Evolutionary conservation across 768 basidiomycete genomes (phyloP).

Genomic region (Amanita rimosa): DNA sequence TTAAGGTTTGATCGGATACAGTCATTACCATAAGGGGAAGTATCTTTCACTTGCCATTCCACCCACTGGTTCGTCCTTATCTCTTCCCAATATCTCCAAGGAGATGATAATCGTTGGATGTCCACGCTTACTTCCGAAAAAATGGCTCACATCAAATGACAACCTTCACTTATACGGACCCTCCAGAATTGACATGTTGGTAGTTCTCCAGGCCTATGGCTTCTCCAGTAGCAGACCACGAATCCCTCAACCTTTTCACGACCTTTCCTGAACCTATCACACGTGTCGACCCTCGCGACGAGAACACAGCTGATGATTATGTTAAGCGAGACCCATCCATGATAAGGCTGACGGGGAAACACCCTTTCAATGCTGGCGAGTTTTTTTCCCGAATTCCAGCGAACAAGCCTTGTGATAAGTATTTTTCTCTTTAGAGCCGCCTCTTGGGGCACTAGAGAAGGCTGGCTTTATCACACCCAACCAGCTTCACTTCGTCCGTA

Average conservation of each 20-base stretch:
- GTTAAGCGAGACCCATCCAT: slow-evolving; percentile 23
- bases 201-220: background rate
- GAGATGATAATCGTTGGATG: too few species aligned
- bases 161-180: background rate
- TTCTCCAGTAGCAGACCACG: background rate
- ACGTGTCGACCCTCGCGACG: slow-evolving; percentile 2
- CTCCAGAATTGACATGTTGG: background rate
- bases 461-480: slow-evolving; percentile 44
- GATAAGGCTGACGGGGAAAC: slow-evolving; percentile 44
- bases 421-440: background rate
- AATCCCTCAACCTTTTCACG: background rate
- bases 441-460: background rate
- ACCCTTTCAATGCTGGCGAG: slow-evolving; percentile 52
- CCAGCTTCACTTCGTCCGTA: slow-evolving; percentile 47
- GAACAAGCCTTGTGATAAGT: slow-evolving; percentile 20
- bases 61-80: too few species aligned
- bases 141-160: too few species aligned
- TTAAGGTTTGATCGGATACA: background rate
- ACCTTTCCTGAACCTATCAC: background rate
- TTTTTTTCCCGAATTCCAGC: slow-evolving; percentile 21
- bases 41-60: too few species aligned
- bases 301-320: slow-evolving; percentile 16
- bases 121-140: too few species aligned
- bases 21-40: too few species aligned
- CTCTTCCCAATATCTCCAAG: background rate